Conservation (phyloP, 2,329 filamentous ascomycete genomes). For the Pseudogymnoascus sp. region DNA sequence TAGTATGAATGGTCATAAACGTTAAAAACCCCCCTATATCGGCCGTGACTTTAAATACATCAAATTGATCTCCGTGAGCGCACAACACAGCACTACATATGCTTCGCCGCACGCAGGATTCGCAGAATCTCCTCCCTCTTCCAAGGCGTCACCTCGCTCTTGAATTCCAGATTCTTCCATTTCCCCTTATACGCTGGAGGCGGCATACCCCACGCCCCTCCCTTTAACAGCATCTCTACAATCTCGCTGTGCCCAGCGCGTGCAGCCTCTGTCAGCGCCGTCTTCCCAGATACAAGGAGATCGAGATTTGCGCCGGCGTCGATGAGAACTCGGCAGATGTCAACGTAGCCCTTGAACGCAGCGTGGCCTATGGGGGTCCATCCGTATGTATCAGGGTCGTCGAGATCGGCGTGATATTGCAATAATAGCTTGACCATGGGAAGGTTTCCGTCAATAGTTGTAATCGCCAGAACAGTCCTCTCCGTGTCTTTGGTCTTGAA, state of each 20-base stretch:
- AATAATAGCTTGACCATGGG: neutral
- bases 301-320: neutral
- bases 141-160: neutral
- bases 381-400: neutral
- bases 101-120: neutral
- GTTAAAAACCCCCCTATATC: neutral
- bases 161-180: neutral
- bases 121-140: neutral
- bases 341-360: neutral
- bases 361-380: neutral
- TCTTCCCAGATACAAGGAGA: neutral
- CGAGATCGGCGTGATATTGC: neutral
- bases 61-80: neutral
- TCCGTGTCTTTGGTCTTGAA: neutral
- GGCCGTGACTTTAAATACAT: neutral
- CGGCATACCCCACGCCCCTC: neutral
- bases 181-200: constrained; percentile 1
- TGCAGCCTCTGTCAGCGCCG: neutral
- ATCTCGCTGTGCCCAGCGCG: neutral
- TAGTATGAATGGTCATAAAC: neutral
- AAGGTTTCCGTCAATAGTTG: neutral
- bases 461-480: neutral
- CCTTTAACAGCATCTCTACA: neutral
- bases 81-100: neutral
- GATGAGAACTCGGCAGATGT: neutral